These are phyloP conservation scores for Noccaea bulbosa DNA, from an alignment of 345 rosid species.

Conservation along the genomic window DNA sequence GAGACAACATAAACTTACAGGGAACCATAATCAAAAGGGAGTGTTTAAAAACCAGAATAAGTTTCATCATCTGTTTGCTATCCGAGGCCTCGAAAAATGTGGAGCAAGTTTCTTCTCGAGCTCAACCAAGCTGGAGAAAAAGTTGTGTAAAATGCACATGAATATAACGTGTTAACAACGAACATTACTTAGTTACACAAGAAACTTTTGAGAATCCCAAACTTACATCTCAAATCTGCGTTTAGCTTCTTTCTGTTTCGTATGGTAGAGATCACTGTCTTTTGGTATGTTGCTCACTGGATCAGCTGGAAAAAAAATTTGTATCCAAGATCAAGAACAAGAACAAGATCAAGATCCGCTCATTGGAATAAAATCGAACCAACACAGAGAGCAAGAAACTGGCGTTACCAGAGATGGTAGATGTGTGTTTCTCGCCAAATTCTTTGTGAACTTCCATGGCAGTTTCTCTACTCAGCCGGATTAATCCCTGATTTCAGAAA, in stretches of 20 bases:
- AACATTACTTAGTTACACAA: not conserved
- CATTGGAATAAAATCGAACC: too few species aligned
- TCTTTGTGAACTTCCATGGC: conserved; percentile 57
- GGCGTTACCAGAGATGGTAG: conserved; percentile 51
- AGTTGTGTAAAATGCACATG: conserved; percentile 14
- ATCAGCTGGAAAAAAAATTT: conserved; percentile 49
- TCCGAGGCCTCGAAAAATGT: conserved; percentile 53
- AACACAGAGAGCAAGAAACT: too few species aligned
- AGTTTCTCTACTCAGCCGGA: conserved; percentile 49
- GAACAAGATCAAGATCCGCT: too few species aligned
- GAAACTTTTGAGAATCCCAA: not conserved
- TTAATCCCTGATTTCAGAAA: conserved; percentile 52
- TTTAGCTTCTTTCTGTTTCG: conserved; percentile 75
- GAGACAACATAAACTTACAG: conserved; percentile 22
- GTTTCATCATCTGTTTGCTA: conserved; percentile 31
- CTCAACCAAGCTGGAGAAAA: conserved; percentile 64
- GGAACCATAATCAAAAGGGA: conserved; percentile 2
- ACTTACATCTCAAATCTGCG: conserved; percentile 87
- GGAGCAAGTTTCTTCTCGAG: conserved; percentile 83
- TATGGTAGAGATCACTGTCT: conserved; percentile 71
- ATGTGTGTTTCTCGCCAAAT: conserved; percentile 47
- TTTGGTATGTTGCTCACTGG: conserved; percentile 77
- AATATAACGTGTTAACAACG: not conserved
- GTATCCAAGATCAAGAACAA: not conserved
- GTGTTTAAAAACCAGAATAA: not conserved